Evolutionary conservation across 1,284 basidiomycete species (phyloP).

Genomic region (Clitocybe nebularis): DNA sequence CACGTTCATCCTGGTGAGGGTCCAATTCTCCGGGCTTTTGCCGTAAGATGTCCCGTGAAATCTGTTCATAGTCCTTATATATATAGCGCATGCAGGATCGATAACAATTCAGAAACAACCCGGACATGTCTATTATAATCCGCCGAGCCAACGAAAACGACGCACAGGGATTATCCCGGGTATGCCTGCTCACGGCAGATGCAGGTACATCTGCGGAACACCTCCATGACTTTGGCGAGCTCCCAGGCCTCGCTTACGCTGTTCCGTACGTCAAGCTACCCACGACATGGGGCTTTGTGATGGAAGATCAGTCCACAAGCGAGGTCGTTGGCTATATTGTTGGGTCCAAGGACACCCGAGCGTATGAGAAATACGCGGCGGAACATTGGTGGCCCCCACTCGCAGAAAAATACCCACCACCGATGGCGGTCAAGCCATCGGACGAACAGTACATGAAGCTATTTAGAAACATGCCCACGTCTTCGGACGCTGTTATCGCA

Average conservation of each 20-base stretch:
- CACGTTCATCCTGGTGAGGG: too few species aligned
- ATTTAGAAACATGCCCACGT: constrained; percentile 44
- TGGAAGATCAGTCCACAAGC: constrained; percentile 47
- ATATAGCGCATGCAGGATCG: neutral
- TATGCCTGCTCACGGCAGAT: constrained; percentile 71
- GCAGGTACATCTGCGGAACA: constrained; percentile 63
- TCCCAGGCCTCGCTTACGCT: constrained; percentile 67
- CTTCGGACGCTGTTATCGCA: constrained; percentile 42
- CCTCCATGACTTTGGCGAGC: constrained; percentile 56
- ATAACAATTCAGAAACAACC: neutral
- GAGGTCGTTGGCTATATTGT: constrained; percentile 61
- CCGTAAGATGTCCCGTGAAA: constrained; percentile 3
- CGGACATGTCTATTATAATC: constrained; percentile 44
- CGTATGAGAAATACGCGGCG: constrained; percentile 47
- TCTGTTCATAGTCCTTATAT: neutral
- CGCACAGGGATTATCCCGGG: constrained; percentile 51
- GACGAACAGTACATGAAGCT: constrained; percentile 49
- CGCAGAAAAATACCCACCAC: constrained; percentile 46
- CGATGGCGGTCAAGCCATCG: constrained; percentile 35
- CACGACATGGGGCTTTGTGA: constrained; percentile 67
- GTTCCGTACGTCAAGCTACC: constrained; percentile 70
- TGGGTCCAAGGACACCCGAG: constrained; percentile 55
- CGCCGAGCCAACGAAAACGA: constrained; percentile 56
- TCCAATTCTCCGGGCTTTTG: neutral
- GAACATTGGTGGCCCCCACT: constrained; percentile 58